Evolutionary conservation across 495 filamentous ascomycete genomes (phyloP), one percentile per base, ranked within the genome.

Genomic region (Darksidea phi): DNA sequence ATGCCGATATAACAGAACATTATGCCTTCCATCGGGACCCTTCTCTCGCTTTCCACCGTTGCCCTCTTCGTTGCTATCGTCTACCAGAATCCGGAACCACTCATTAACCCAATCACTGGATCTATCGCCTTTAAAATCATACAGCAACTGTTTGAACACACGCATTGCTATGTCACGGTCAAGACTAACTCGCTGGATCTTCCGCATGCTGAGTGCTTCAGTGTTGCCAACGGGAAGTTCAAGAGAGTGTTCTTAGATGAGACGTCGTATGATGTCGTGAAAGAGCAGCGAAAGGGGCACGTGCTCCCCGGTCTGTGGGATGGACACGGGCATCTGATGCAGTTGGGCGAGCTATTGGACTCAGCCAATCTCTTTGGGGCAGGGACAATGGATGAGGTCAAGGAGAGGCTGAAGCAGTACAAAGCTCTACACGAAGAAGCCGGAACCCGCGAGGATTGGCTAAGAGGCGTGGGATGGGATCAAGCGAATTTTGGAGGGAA

Each of bases 401-500:
- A 75, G 50, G 45, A 45, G 12, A 71, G 80, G 21, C 67, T 87
- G 13, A 72, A 67, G 18, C 62, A 63, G 6, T 86, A 85, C 56
- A 67, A 80, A 32, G 64, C 56, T 2, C 41, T 54, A 5, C 69
- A 79, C 45, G 73, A 76, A 1, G 71, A 64, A 0, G 72, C 67
- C 5, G 81, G 81, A 0, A 76, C 74, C 0, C 70, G 64, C 23
- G 74, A 74, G 12, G 75, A 81, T 37, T 88, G 85, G 84, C 69
- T 82, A 34, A 72, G 84, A 53, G 85, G 85, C 0, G 70, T 86
- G 15, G 85, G 85, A 0, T 88, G 85, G 85, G 84, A 88, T 70
- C 85, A 88, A 69, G 78, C 76, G 54, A 71, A 74, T 37, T 76
- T 86, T 67, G 67, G 61, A 1, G 83, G 84, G 21, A 70, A 72